phyloP scores from a whole-genome alignment of 129 eudicot species.

The Logfia minima region DNA sequence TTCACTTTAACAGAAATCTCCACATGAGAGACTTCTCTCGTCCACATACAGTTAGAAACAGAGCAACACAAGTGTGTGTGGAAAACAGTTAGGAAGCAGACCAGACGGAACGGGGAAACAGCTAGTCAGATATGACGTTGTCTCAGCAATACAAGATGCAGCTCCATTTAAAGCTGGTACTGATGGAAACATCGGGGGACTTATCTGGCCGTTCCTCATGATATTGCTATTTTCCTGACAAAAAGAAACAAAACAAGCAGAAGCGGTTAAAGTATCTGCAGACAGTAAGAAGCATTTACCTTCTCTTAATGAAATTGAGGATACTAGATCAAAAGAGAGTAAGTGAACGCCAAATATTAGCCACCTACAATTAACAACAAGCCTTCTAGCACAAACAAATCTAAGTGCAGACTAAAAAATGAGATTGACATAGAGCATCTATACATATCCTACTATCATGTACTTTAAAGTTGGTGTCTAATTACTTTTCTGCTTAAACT shows the following conservation, averaged over 20 bases:
- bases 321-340: neutral
- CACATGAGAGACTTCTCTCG: neutral
- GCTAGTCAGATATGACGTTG: slow-evolving; percentile 70
- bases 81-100: slow-evolving; percentile 18
- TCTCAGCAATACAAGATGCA: slow-evolving; percentile 76
- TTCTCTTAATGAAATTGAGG: neutral
- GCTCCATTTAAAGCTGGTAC: slow-evolving; percentile 79
- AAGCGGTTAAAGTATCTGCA: slow-evolving; percentile 11
- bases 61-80: slow-evolving; percentile 5
- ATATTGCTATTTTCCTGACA: slow-evolving; percentile 49
- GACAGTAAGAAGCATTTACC: slow-evolving; percentile 14
- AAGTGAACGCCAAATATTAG: neutral
- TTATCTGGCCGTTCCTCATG: slow-evolving; percentile 40
- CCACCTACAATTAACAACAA: slow-evolving; percentile 5
- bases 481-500: neutral
- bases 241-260: slow-evolving; percentile 4
- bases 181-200: slow-evolving; percentile 57
- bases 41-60: slow-evolving; percentile 9
- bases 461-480: neutral
- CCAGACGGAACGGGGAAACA: slow-evolving; percentile 68
- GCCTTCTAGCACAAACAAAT: neutral
- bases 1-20: neutral
- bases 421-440: neutral
- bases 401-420: neutral
- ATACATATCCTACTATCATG: neutral